Percentiles rank a stretch among this genome's conserved stretches.
phyloP scores from a whole-genome alignment of 2,329 filamentous ascomycete genomes.

The Thielaviopsis euricoi region DNA sequence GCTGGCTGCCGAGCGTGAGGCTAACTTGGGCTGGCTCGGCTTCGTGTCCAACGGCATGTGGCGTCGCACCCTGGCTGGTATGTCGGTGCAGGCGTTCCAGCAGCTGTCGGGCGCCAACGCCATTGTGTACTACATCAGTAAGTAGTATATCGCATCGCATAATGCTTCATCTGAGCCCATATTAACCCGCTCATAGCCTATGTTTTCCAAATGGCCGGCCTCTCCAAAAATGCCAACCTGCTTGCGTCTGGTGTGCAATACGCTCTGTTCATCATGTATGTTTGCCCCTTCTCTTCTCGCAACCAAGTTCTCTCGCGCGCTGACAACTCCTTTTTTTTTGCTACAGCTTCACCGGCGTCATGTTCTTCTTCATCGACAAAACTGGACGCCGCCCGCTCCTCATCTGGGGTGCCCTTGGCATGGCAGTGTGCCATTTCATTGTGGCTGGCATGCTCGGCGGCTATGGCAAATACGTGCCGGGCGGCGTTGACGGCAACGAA shows the following conservation, averaged over 20 bases:
- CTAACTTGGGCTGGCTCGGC: slow-evolving; percentile 23
- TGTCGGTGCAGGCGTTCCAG: slow-evolving; percentile 39
- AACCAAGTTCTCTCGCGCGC: slow-evolving; percentile 31
- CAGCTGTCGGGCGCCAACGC: slow-evolving; percentile 41
- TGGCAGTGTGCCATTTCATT: slow-evolving; percentile 43
- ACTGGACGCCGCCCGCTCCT: slow-evolving; percentile 48
- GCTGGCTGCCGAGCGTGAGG: slow-evolving; percentile 18
- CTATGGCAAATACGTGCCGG: slow-evolving; percentile 26
- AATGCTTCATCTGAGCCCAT: background rate
- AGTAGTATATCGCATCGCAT: background rate
- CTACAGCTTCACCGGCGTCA: slow-evolving; percentile 18
- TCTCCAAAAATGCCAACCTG: slow-evolving; percentile 30
- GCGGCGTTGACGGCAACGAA: slow-evolving; percentile 28
- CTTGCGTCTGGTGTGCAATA: slow-evolving; percentile 40
- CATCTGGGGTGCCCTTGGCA: slow-evolving; percentile 47
- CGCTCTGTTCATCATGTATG: slow-evolving; percentile 20
- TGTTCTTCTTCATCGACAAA: slow-evolving; percentile 34
- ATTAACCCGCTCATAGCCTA: slow-evolving; percentile 14
- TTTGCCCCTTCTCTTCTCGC: background rate
- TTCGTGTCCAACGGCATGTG: slow-evolving; percentile 32
- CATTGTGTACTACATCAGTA: slow-evolving; percentile 38
- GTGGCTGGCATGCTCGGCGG: slow-evolving; percentile 35
- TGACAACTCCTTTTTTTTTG: no score
- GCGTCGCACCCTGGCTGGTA: slow-evolving; percentile 33
- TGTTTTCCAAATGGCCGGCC: slow-evolving; percentile 25